Conservation (phyloP, 352 stramenopile genomes). For the Phytophthora tubulina region DNA sequence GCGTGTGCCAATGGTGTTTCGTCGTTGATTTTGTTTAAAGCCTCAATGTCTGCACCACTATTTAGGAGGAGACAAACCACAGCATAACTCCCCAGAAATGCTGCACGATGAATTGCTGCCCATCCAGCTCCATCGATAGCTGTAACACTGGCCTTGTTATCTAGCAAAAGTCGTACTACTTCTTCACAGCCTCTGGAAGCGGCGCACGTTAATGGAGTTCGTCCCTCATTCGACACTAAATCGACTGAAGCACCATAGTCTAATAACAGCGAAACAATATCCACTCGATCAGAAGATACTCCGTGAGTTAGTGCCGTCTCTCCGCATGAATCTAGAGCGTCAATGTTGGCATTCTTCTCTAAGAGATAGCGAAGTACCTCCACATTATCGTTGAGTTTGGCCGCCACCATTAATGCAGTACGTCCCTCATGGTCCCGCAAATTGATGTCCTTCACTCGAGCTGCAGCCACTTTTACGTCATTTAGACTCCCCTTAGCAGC, state of each 20-base stretch:
- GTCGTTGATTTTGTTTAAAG: constrained; percentile 1
- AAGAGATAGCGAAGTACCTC: not conserved
- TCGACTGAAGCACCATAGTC: not conserved
- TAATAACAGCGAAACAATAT: not conserved
- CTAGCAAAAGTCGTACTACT: not conserved
- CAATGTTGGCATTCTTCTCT: not conserved
- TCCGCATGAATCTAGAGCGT: not conserved
- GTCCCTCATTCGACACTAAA: not conserved
- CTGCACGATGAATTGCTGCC: not conserved
- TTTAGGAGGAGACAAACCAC: not conserved
- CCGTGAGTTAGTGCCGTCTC: not conserved
- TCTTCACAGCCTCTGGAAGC: not conserved
- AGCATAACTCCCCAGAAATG: not conserved
- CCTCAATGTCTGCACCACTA: not conserved
- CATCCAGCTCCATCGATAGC: not conserved
- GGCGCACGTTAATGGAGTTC: constrained; percentile 1
- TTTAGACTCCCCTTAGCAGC: not conserved
- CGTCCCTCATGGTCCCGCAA: not conserved
- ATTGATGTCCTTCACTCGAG: constrained; percentile 4
- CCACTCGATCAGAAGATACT: not conserved
- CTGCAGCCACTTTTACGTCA: not conserved
- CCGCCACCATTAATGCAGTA: not conserved
- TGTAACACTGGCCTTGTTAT: not conserved
- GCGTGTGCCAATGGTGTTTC: not conserved
- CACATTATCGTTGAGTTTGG: constrained; percentile 1